Base-by-base conservation (phyloP, 2,329 filamentous ascomycete genomes). In the Fusarium concolor region DNA sequence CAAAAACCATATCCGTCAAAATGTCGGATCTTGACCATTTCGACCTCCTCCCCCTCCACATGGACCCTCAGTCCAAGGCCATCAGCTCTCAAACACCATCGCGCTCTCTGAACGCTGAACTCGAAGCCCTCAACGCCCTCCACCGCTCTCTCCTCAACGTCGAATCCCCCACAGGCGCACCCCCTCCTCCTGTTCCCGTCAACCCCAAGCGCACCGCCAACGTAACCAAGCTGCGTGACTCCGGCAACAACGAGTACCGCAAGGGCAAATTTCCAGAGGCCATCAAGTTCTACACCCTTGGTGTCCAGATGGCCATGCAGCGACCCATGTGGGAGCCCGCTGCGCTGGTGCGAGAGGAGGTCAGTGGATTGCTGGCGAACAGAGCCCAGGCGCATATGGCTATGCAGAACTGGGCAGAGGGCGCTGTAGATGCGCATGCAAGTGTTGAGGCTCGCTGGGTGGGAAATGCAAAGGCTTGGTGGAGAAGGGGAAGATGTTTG, bases 381-480 rank as follows among this genome's bases (percentile, higher is more conserved):
- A 86, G 96, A 56, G 93, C 94, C 56, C 94, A 97, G 85, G 93
- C 93, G 63, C 87, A 95, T 79, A 97, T 97, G 90, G 90, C 89
- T 18, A 81, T 91, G 79, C 87, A 90, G 79, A 86, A 86, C 71
- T 98, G 95, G 94, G 86, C 92, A 1, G 93, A 96, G 81, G 96
- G 89, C 7, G 87, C 91, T n/a, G 85, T 93, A 8, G 96, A 99
- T 80, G 94, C 94, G 6, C 91, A 96, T 82, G 87, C 89, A 29
- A 96, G 92, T 77, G 91, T 97, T 42, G 94, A 97, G 84, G 90
- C 93, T 66, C 94, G 95, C 85, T 87, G 89, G 70, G 86, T 90
- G 41, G 94, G 91, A 38, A 98, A 99, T 79, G 89, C 92, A 2
- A 98, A 98, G 87, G 94, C 90, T 1, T 98, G 95, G 93, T 97